Base-by-base conservation (phyloP, 768 basidiomycete species). In the Amyloporia xantha region DNA sequence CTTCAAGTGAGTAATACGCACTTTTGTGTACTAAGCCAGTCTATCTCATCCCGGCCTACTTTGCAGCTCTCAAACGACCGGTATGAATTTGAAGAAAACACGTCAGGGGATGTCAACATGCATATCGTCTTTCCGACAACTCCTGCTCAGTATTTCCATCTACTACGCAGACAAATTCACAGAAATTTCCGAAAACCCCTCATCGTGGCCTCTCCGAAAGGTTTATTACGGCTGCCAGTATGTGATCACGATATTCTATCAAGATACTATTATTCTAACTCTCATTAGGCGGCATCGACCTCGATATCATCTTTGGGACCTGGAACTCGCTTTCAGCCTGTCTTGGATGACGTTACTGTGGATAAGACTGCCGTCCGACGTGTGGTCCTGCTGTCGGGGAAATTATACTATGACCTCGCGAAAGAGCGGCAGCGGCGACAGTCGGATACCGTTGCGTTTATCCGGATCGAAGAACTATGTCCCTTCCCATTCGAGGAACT, bases 61-160 rank as follows among this genome's bases (percentile, higher is more conserved):
- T 23, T 38, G 10, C 43, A 93, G 86, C 74, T 95, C 23, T 84
- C 89, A 2, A 84, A 93, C 55, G 91, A 91, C 57, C 70, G 73
- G 1, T 82, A 78, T 51, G 50, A 62, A 6, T 61, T 61, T 27
- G 58, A 68, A 38, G 59, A 60, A 5, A 57, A 66, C 43, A 39
- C 40, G 7, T 42, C 49, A 19, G 58, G 62, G 5, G 85, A 86
- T 54, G 73, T 92, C 51, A 95, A 95, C 62, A 85, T 94, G 76
- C 84, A 86, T 42, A 78, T 94, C 25, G 77, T 77, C 3, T 93
- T 84, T 67, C 90, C 91, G 0, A 93, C 91, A 1, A 94, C 92
- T 0, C 79, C 93, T 0, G 87, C 89, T 1, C 90, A 95, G 50
- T 91, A 93, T 57, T 96, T 95, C 79, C 93, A 96, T 63, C 73